Conservation (phyloP, 768 basidiomycete species). For the Collybia nuda region DNA sequence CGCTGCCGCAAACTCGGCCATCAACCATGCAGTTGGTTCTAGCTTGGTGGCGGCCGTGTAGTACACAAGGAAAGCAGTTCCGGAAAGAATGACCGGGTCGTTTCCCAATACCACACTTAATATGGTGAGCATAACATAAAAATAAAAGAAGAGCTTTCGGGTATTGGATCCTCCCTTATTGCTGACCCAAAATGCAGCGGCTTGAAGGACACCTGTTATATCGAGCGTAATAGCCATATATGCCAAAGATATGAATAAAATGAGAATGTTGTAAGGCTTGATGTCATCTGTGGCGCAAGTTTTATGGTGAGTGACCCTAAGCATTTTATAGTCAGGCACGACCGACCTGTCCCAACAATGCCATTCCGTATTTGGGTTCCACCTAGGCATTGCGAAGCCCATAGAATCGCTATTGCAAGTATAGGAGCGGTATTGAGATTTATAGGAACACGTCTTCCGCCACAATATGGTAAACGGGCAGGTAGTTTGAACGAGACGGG, state of each 20-base stretch:
- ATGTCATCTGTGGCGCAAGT: constrained; percentile 52
- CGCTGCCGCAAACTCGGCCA: constrained; percentile 76
- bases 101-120: constrained; percentile 85
- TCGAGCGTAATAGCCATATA: constrained; percentile 95
- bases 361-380: constrained; percentile 62
- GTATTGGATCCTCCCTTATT: constrained; percentile 79
- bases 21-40: constrained; percentile 65
- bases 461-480: constrained; percentile 20
- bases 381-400: constrained; percentile 49
- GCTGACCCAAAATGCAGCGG: constrained; percentile 88
- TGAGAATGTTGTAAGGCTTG: constrained; percentile 91
- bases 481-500: constrained; percentile 32
- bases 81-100: constrained; percentile 91
- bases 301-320: background rate
- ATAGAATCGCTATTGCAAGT: constrained; percentile 44
- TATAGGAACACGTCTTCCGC: constrained; percentile 18
- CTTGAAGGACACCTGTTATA: constrained; percentile 82
- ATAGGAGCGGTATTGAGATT: constrained; percentile 48
- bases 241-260: constrained; percentile 88
- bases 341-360: constrained; percentile 53
- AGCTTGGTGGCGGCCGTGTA: constrained; percentile 71
- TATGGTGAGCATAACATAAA: constrained; percentile 82
- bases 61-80: constrained; percentile 89
- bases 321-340: constrained; percentile 9
- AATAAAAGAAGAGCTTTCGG: constrained; percentile 70